phyloP scores from a whole-genome alignment of 257 asterid genomes.

The Petunia axillaris region DNA sequence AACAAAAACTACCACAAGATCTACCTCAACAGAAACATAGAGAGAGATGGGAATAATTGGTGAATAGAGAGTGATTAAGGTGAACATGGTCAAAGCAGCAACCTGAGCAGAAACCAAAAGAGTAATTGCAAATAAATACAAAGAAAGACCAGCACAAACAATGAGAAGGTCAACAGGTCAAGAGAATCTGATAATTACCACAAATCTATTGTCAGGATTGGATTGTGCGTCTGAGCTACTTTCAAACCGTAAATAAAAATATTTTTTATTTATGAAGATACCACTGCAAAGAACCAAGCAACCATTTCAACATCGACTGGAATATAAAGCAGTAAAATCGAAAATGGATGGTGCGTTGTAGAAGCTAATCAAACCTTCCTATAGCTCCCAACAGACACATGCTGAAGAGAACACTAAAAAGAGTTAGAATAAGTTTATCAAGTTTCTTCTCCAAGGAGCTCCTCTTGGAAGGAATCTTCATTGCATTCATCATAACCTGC shows the following conservation, averaged over 20 bases:
- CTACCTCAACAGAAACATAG: constrained; percentile 98
- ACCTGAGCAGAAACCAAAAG: constrained; percentile 59
- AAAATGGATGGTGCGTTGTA: constrained; percentile 26
- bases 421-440: constrained; percentile 89
- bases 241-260: constrained; percentile 78
- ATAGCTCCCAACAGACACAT: constrained; percentile 98
- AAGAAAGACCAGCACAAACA: constrained; percentile 8
- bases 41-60: constrained; percentile 99
- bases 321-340: constrained; percentile 15
- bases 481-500: constrained; percentile 99
- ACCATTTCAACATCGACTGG: constrained; percentile 20
- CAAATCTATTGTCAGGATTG: constrained; percentile 84
- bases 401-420: constrained; percentile 80
- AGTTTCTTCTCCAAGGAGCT: constrained; percentile 98
- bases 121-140: constrained; percentile 14
- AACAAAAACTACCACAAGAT: constrained; percentile 24
- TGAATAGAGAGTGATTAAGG: constrained; percentile 97
- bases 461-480: constrained; percentile 98
- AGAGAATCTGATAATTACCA: constrained; percentile 55
- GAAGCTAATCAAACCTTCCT: constrained; percentile 70
- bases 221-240: constrained; percentile 68
- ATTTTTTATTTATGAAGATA: constrained; percentile 72
- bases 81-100: constrained; percentile 92
- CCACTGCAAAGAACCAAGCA: constrained; percentile 65
- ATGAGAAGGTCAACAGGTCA: constrained; percentile 16